These are phyloP conservation scores for Globisporangium lucens DNA, from an alignment of 352 stramenopile genomes.

Conservation along the genomic window DNA sequence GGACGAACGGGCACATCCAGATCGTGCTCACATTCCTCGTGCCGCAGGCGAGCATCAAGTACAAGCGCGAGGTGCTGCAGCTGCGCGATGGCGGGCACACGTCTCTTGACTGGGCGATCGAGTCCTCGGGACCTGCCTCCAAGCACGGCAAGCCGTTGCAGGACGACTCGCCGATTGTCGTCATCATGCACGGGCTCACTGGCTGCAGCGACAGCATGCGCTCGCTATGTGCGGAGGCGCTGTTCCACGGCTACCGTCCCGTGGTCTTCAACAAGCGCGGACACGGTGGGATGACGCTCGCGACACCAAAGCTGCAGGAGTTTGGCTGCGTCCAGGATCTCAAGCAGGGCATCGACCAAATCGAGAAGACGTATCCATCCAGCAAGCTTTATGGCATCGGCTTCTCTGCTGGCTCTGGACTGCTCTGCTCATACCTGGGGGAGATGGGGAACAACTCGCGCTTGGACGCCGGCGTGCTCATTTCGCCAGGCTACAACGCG, in stretches of 20 bases:
- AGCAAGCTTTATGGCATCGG: conserved; percentile 64
- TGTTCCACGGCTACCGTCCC: conserved; percentile 61
- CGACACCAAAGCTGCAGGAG: conserved; percentile 61
- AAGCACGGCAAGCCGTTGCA: conserved; percentile 10
- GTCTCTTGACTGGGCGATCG: conserved; percentile 63
- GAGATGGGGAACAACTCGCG: conserved; percentile 49
- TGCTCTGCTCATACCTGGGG: conserved; percentile 73
- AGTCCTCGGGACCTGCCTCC: conserved; percentile 23
- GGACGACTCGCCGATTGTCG: conserved; percentile 42
- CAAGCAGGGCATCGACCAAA: conserved; percentile 41
- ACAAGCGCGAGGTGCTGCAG: conserved; percentile 54
- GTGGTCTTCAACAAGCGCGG: conserved; percentile 87
- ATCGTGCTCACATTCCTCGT: conserved; percentile 72
- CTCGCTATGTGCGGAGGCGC: conserved; percentile 57
- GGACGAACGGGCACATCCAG: conserved; percentile 74
- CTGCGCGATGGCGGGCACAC: conserved; percentile 63
- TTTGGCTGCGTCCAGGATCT: conserved; percentile 70
- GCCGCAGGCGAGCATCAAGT: conserved; percentile 49
- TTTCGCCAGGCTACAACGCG: conserved; percentile 76
- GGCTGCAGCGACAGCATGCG: conserved; percentile 62
- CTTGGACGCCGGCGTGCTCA: conserved; percentile 53
- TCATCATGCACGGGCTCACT: conserved; percentile 71
- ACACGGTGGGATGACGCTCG: conserved; percentile 57
- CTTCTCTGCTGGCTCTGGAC: conserved; percentile 60
- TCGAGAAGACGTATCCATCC: conserved; percentile 42